phyloP scores from a whole-genome alignment of 2,329 filamentous ascomycete genomes.

The Myriosclerotinia curreyana region DNA sequence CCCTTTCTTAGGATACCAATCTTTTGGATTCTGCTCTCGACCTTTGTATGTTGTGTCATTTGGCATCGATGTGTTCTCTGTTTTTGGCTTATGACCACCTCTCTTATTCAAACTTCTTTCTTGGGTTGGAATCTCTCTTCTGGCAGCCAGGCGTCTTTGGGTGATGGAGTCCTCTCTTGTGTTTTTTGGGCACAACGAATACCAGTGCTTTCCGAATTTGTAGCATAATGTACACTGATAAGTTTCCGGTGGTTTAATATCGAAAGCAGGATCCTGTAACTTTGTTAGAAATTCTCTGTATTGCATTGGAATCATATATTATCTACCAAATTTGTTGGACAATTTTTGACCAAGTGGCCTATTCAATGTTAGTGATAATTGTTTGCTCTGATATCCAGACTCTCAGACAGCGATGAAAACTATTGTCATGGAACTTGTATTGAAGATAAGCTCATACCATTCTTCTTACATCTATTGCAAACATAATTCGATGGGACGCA shows the following conservation, averaged over 20 bases:
- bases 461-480: slow-evolving; percentile 34
- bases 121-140: slow-evolving; percentile 18
- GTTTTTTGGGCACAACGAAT: slow-evolving; percentile 43
- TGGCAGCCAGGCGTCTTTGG: slow-evolving; percentile 35
- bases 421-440: not conserved
- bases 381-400: not conserved
- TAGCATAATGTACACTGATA: slow-evolving; percentile 43
- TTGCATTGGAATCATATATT: not conserved
- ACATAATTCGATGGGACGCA: slow-evolving; percentile 27
- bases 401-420: not conserved
- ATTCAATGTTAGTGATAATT: slow-evolving; percentile 16
- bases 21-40: not conserved
- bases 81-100: not conserved
- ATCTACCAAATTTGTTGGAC: slow-evolving; percentile 43
- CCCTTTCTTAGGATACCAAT: not conserved
- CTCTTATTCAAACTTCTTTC: not conserved
- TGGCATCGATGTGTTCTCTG: not conserved
- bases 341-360: slow-evolving; percentile 44
- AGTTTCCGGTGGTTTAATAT: slow-evolving; percentile 35
- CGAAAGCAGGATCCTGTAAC: slow-evolving; percentile 39
- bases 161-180: slow-evolving; percentile 38
- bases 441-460: slow-evolving; percentile 26
- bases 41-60: not conserved
- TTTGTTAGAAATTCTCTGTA: slow-evolving; percentile 4
- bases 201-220: slow-evolving; percentile 40